These are phyloP conservation scores for Fraxinus cuspidata DNA, from an alignment of 257 asterid genomes.

Conservation along the genomic window DNA sequence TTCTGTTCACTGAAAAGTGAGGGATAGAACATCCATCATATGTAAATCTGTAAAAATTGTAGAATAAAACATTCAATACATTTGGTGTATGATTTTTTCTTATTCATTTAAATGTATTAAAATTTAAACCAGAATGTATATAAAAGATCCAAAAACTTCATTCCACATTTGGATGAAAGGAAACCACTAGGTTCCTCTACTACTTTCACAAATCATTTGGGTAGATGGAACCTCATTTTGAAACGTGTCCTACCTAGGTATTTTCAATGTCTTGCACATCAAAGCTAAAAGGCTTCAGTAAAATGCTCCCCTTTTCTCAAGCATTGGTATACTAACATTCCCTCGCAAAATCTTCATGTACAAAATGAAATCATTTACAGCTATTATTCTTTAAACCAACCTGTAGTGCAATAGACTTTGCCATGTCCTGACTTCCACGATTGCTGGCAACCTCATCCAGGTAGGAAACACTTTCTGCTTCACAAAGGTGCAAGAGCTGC, in stretches of 20 bases:
- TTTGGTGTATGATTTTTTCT: background rate
- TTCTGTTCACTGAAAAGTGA: background rate
- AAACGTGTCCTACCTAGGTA: background rate
- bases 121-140: background rate
- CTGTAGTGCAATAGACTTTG: slow-evolving; percentile 81
- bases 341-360: slow-evolving; percentile 12
- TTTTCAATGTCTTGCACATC: slow-evolving; percentile 1
- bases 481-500: slow-evolving; percentile 95
- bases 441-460: slow-evolving; percentile 93
- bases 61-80: background rate
- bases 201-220: background rate
- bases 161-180: background rate
- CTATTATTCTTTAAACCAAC: slow-evolving; percentile 40
- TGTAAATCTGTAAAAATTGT: background rate
- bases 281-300: slow-evolving; percentile 11
- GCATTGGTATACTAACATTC: slow-evolving; percentile 1
- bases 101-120: background rate
- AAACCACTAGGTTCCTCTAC: background rate
- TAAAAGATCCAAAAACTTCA: background rate
- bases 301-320: slow-evolving; percentile 12
- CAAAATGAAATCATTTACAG: slow-evolving; percentile 6
- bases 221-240: background rate
- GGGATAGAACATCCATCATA: background rate
- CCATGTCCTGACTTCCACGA: slow-evolving; percentile 64
- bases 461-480: slow-evolving; percentile 87